Percentiles rank a stretch among this genome's conserved stretches.
phyloP scores from a whole-genome alignment of 2,329 filamentous ascomycete species.

The Colletotrichum euphorbiae region DNA sequence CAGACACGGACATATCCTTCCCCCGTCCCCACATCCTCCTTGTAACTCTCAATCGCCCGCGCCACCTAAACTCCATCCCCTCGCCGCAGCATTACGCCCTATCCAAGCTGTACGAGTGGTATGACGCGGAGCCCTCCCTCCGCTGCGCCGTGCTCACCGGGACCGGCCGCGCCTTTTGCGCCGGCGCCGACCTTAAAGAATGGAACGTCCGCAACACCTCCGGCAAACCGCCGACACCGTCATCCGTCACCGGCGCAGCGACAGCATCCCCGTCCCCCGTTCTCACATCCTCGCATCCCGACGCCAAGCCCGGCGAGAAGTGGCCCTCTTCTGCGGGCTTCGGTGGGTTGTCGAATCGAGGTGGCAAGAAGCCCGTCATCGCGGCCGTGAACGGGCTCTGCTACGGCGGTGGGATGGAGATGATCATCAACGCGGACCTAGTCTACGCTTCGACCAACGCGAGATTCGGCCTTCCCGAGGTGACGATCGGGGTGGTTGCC shows the following conservation, averaged over 20 bases:
- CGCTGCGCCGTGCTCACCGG: constrained; percentile 74
- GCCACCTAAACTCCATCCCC: constrained; percentile 68
- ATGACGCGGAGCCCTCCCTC: constrained; percentile 70
- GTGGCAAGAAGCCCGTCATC: constrained; percentile 79
- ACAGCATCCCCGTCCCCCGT: not conserved
- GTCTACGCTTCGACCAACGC: constrained; percentile 71
- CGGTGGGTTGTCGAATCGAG: constrained; percentile 66
- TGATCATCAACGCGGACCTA: constrained; percentile 79
- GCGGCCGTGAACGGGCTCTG: constrained; percentile 82
- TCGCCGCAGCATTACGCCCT: constrained; percentile 61
- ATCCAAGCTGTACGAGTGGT: constrained; percentile 62
- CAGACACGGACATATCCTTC: constrained; percentile 54
- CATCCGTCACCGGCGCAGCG: not conserved
- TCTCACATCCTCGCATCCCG: constrained; percentile 16
- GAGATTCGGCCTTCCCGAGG: constrained; percentile 77
- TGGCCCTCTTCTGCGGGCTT: constrained; percentile 32
- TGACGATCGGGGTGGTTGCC: constrained; percentile 76
- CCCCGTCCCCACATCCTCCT: constrained; percentile 67
- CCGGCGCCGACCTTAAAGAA: constrained; percentile 76
- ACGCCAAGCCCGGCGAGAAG: constrained; percentile 30
- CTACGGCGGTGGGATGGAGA: constrained; percentile 82
- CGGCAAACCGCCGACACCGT: constrained; percentile 9
- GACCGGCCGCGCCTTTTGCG: constrained; percentile 73
- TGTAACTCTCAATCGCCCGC: constrained; percentile 69
- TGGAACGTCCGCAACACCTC: constrained; percentile 61